Evolutionary conservation across 2,329 filamentous ascomycete species (phyloP).

Genomic region (Colletotrichum sp.): DNA sequence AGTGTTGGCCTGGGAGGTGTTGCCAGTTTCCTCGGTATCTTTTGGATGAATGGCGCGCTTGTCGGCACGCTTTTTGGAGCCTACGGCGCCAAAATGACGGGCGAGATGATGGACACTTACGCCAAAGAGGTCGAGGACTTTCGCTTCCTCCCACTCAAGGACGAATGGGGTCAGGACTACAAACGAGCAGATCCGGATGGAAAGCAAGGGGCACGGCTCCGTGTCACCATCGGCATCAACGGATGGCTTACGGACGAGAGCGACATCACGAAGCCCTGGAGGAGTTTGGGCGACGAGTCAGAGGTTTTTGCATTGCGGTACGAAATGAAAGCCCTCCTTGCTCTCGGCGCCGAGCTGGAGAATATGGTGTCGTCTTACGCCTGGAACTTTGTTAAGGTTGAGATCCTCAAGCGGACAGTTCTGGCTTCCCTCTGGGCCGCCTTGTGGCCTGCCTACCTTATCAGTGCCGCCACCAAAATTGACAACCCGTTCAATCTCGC

Average conservation of each 20-base stretch:
- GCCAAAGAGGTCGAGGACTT: constrained; percentile 86
- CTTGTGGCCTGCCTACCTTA: constrained; percentile 71
- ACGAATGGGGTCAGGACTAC: constrained; percentile 41
- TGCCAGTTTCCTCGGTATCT: constrained; percentile 82
- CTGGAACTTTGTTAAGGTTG: constrained; percentile 74
- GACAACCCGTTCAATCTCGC: constrained; percentile 86
- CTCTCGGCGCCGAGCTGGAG: constrained; percentile 75
- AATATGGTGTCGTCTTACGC: constrained; percentile 76
- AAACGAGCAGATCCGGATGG: constrained; percentile 27
- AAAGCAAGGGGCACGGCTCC: constrained; percentile 57
- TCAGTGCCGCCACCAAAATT: constrained; percentile 70
- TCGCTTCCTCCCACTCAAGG: constrained; percentile 75
- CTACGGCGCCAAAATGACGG: constrained; percentile 80
- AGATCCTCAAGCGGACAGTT: constrained; percentile 77
- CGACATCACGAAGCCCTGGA: constrained; percentile 83
- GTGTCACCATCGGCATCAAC: constrained; percentile 85
- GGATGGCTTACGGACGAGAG: constrained; percentile 81
- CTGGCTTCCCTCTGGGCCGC: constrained; percentile 72
- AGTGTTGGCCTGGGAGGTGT: constrained; percentile 85
- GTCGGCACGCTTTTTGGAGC: constrained; percentile 90
- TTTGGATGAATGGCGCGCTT: constrained; percentile 84
- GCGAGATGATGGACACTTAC: constrained; percentile 86
- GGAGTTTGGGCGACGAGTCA: constrained; percentile 70
- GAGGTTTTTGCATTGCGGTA: constrained; percentile 87
- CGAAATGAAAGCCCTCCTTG: constrained; percentile 79